phyloP scores from a whole-genome alignment of 257 asterid genomes.

The Primulina huaijiensis region DNA sequence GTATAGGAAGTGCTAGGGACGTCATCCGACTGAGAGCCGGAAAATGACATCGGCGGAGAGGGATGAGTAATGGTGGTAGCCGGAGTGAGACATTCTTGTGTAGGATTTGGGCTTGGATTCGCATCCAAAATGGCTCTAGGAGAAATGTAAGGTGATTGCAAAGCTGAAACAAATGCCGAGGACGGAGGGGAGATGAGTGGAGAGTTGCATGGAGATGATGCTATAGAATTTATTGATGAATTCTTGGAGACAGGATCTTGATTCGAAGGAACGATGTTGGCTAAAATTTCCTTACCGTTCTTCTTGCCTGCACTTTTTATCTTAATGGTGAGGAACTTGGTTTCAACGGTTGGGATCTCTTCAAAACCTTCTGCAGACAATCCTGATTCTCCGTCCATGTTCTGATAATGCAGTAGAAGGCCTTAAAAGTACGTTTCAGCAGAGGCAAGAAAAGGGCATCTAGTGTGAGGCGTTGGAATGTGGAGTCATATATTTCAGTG shows the following conservation, averaged over 20 bases:
- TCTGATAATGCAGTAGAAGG: constrained; percentile 30
- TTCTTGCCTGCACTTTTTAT: constrained; percentile 38
- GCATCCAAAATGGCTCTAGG: constrained; percentile 51
- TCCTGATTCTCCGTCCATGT: constrained; percentile 46
- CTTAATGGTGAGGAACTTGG: constrained; percentile 57
- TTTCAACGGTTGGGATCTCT: constrained; percentile 34
- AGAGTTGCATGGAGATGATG: constrained; percentile 68
- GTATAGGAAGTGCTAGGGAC: constrained; percentile 82
- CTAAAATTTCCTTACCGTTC: constrained; percentile 24
- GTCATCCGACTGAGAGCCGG: constrained; percentile 81
- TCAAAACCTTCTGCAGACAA: constrained; percentile 18
- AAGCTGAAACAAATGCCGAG: constrained; percentile 86
- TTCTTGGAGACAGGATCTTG: constrained; percentile 30
- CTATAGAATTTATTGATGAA: constrained; percentile 33
- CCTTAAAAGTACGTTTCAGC: neutral
- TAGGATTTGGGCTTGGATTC: constrained; percentile 25
- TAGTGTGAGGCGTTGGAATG: neutral
- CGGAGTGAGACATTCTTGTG: constrained; percentile 42
- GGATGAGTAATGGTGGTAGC: constrained; percentile 52
- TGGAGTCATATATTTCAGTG: constrained; percentile 29
- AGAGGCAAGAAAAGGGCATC: neutral
- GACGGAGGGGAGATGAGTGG: constrained; percentile 81
- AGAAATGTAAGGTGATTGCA: constrained; percentile 87
- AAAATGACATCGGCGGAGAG: constrained; percentile 67
- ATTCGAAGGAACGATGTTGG: constrained; percentile 21